phyloP scores from a whole-genome alignment of 352 stramenopile genomes.

The Globisporangium lucens region DNA sequence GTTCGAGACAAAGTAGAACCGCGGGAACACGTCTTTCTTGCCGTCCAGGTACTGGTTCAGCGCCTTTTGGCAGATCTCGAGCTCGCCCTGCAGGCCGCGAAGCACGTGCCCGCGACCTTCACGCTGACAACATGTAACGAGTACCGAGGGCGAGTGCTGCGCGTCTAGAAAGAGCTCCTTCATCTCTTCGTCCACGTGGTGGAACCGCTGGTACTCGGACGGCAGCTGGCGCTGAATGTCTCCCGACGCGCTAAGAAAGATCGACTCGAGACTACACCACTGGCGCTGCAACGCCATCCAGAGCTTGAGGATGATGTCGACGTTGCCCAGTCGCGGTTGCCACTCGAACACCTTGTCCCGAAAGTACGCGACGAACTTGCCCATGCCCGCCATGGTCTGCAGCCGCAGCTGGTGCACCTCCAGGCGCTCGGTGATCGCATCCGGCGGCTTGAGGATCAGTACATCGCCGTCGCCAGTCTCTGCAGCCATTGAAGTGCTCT shows the following conservation, averaged over 20 bases:
- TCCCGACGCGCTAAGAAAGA: conserved; percentile 89
- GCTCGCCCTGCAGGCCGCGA: conserved; percentile 77
- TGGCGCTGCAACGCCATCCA: conserved; percentile 90
- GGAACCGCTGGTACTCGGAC: conserved; percentile 88
- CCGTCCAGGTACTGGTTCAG: conserved; percentile 95
- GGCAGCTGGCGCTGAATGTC: conserved; percentile 94
- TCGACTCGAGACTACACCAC: conserved; percentile 94
- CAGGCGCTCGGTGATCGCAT: conserved; percentile 91
- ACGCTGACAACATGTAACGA: conserved; percentile 67
- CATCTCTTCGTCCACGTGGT: conserved; percentile 87
- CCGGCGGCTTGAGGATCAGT: conserved; percentile 87
- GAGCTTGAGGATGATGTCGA: conserved; percentile 92
- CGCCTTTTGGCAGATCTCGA: conserved; percentile 95
- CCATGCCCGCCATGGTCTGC: conserved; percentile 95
- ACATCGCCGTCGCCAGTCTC: conserved; percentile 66
- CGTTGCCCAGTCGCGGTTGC: conserved; percentile 89
- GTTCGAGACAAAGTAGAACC: conserved; percentile 97
- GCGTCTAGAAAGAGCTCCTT: conserved; percentile 67
- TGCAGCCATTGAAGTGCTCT: background rate
- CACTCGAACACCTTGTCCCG: conserved; percentile 94
- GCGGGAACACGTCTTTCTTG: conserved; percentile 95
- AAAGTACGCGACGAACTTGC: conserved; percentile 96
- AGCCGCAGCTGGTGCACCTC: conserved; percentile 95
- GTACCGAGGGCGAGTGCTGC: conserved; percentile 59
- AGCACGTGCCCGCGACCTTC: conserved; percentile 82